phyloP scores from a whole-genome alignment of 495 filamentous ascomycete species.

The Astrothelium subdiscretum region DNA sequence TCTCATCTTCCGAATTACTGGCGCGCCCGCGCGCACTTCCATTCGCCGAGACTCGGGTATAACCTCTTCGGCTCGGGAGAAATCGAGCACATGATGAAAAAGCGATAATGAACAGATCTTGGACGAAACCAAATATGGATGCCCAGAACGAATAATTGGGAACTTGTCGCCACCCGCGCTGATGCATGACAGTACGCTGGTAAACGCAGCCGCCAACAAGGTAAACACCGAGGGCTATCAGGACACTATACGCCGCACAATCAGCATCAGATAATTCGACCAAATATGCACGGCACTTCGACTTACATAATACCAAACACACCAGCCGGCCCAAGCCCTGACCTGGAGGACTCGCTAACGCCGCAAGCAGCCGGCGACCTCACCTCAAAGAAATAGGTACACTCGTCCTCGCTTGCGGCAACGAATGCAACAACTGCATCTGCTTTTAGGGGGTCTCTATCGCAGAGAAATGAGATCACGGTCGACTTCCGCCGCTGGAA shows the following conservation, averaged over 20 bases:
- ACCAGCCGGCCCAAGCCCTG: constrained; percentile 65
- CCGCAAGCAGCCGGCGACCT: constrained; percentile 78
- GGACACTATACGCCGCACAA: constrained; percentile 26
- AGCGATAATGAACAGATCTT: constrained; percentile 76
- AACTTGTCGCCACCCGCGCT: constrained; percentile 87
- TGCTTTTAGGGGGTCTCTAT: constrained; percentile 53
- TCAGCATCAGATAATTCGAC: constrained; percentile 5
- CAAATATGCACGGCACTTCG: background rate
- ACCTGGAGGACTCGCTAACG: constrained; percentile 47
- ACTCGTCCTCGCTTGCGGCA: constrained; percentile 70
- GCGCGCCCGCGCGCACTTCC: constrained; percentile 26
- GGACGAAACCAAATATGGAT: constrained; percentile 67
- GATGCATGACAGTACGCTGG: constrained; percentile 88
- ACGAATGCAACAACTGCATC: constrained; percentile 67
- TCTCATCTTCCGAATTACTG: constrained; percentile 59
- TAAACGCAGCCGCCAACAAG: constrained; percentile 88
- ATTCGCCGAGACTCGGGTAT: constrained; percentile 37
- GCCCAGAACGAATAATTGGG: constrained; percentile 93
- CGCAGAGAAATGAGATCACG: constrained; percentile 87
- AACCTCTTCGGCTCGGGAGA: constrained; percentile 51
- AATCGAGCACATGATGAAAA: constrained; percentile 64
- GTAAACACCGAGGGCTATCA: constrained; percentile 78
- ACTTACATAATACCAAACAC: constrained; percentile 88
- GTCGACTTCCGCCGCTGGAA: constrained; percentile 62
- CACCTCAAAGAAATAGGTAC: constrained; percentile 96